These are phyloP conservation scores for Durotheca rogersii DNA, from an alignment of 495 filamentous ascomycete species.

Conservation along the genomic window DNA sequence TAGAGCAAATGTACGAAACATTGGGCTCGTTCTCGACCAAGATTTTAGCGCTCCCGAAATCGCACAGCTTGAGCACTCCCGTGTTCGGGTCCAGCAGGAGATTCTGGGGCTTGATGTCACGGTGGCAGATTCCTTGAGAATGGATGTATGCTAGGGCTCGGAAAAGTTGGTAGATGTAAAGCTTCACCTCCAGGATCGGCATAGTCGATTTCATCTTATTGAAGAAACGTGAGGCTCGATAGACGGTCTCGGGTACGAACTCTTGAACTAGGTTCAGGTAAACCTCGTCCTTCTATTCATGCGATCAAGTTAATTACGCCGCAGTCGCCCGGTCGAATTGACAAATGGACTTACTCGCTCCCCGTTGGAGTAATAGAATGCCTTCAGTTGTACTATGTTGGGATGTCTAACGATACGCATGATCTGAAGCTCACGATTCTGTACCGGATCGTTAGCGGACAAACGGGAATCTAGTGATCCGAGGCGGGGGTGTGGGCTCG, in stretches of 20 bases:
- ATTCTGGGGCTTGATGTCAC: constrained; percentile 99
- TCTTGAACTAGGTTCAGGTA: constrained; percentile 98
- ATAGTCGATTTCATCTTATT: constrained; percentile 99
- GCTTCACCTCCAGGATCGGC: constrained; percentile 97
- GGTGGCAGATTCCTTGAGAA: constrained; percentile 98
- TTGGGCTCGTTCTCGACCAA: constrained; percentile 98
- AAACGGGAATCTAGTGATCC: constrained; percentile 1
- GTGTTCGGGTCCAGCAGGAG: constrained; percentile 86
- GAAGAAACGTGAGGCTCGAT: constrained; percentile 97
- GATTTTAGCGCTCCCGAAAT: constrained; percentile 99
- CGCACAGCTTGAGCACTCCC: constrained; percentile 94
- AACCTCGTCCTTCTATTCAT: constrained; percentile 89
- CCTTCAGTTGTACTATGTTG: constrained; percentile 98
- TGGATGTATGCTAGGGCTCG: constrained; percentile 98
- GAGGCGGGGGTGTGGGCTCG: neutral
- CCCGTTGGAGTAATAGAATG: constrained; percentile 99
- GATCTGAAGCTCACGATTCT: constrained; percentile 99
- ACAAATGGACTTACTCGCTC: constrained; percentile 79
- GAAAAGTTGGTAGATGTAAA: constrained; percentile 99
- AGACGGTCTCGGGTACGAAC: constrained; percentile 97
- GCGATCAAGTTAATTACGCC: constrained; percentile 24
- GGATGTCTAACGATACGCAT: constrained; percentile 99
- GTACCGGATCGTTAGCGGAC: constrained; percentile 38
- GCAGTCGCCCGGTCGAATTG: neutral
- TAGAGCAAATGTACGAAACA: constrained; percentile 98